Conservation (phyloP, 129 eudicot species). For the Oenanthe sinensis region DNA sequence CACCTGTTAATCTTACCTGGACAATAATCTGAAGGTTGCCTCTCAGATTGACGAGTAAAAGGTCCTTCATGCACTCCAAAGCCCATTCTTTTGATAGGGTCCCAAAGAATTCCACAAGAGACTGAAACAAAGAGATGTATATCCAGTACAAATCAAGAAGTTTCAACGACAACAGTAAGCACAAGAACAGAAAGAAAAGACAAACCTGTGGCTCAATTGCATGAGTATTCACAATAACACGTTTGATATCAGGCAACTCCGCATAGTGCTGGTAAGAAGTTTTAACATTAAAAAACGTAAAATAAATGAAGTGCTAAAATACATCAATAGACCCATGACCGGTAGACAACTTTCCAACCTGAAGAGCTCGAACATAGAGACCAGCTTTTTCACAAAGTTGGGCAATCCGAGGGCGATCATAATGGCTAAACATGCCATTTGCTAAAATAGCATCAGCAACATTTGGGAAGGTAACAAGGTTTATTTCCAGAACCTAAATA, state of each 20-base stretch:
- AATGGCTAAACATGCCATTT: conserved; percentile 92
- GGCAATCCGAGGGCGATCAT: conserved; percentile 90
- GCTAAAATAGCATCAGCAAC: conserved; percentile 98
- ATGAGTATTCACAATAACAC: conserved; percentile 96
- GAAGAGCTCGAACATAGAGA: conserved; percentile 82
- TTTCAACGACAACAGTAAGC: neutral
- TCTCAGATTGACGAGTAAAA: conserved; percentile 81
- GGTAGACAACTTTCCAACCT: conserved; percentile 36
- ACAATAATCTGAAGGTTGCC: conserved; percentile 99
- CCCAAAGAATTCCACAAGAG: conserved; percentile 96
- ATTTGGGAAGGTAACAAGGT: conserved; percentile 88
- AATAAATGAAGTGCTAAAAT: too few species aligned
- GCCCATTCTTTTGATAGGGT: conserved; percentile 96
- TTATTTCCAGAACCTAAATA: conserved; percentile 81
- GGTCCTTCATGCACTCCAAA: conserved; percentile 96
- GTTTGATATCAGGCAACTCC: conserved; percentile 87
- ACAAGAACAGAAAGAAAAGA: neutral
- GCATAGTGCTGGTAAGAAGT: conserved; percentile 65
- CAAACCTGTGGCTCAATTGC: conserved; percentile 99
- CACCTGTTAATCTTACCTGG: conserved; percentile 43
- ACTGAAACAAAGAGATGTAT: conserved; percentile 33
- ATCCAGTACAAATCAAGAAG: conserved; percentile 8
- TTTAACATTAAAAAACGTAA: conserved; percentile 6
- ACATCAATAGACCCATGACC: conserved; percentile 2
- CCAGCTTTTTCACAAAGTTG: conserved; percentile 99